Conservation (phyloP, 129 eudicot species). For the Flaveria brownii region DNA sequence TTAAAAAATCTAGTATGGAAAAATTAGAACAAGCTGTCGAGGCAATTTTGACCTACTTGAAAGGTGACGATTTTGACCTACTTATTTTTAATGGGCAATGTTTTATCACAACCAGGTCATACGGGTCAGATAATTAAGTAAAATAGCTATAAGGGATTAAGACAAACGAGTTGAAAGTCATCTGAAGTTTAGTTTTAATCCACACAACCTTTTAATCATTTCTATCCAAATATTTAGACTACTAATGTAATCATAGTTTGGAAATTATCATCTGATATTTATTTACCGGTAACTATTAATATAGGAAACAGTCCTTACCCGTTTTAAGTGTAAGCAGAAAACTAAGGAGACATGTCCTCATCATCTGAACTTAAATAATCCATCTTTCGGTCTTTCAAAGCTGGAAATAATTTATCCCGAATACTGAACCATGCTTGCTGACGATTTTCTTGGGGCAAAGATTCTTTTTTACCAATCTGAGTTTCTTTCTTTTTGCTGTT, state of each 20-base stretch:
- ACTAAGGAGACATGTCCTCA: slow-evolving; percentile 45
- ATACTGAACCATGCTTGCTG: slow-evolving; percentile 26
- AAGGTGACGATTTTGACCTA: neutral
- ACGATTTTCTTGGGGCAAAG: slow-evolving; percentile 24
- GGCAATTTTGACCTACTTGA: neutral
- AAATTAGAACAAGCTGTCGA: neutral
- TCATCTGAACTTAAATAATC: slow-evolving; percentile 65
- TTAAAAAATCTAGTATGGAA: neutral
- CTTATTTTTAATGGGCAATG: neutral
- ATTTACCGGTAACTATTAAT: neutral
- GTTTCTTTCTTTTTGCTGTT: slow-evolving; percentile 26
- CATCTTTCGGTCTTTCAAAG: slow-evolving; percentile 44
- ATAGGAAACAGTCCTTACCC: slow-evolving; percentile 8
- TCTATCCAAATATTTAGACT: neutral
- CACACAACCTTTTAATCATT: neutral
- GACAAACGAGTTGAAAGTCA: neutral
- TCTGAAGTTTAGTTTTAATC: neutral
- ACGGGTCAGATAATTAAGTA: neutral
- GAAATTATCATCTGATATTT: neutral
- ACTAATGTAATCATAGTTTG: neutral
- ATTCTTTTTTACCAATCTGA: slow-evolving; percentile 26
- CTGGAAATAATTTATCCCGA: slow-evolving; percentile 58
- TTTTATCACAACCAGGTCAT: neutral
- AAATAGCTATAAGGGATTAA: neutral
- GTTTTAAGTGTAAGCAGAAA: slow-evolving; percentile 2